A percentile compares a stretch with the other conserved stretches of the same genome.
Conservation (phyloP, 345 rosid species). For the Populus davidiana region DNA sequence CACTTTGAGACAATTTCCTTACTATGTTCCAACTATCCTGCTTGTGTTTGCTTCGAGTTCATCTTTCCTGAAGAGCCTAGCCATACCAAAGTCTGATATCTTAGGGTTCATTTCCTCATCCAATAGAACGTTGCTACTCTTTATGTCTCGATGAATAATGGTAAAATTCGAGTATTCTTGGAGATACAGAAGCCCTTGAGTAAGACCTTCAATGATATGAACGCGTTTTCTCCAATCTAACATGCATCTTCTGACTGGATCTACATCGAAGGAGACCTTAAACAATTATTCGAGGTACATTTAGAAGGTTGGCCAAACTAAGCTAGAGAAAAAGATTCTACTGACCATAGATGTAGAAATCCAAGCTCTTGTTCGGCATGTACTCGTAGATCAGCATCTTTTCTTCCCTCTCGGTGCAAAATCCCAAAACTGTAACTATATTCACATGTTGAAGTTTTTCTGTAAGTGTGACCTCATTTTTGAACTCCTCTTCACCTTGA, state of each 20-base stretch:
- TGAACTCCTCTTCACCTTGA: slow-evolving; percentile 41
- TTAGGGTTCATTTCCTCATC: slow-evolving; percentile 38
- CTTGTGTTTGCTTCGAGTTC: slow-evolving; percentile 37
- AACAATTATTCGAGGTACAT: too few relatives aligned
- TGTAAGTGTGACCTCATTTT: slow-evolving; percentile 35
- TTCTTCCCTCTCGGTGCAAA: slow-evolving; percentile 35
- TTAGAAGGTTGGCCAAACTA: neutral
- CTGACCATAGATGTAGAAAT: slow-evolving; percentile 33
- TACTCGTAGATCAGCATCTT: slow-evolving; percentile 27
- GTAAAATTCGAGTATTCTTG: slow-evolving; percentile 51
- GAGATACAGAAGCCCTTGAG: slow-evolving; percentile 49
- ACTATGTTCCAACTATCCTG: slow-evolving; percentile 44
- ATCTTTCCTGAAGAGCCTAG: slow-evolving; percentile 37
- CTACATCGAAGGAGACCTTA: slow-evolving; percentile 15
- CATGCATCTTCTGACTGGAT: slow-evolving; percentile 6
- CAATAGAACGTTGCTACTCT: slow-evolving; percentile 42
- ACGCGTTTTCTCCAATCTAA: slow-evolving; percentile 38
- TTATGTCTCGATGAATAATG: slow-evolving; percentile 43
- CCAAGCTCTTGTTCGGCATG: slow-evolving; percentile 21
- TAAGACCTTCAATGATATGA: slow-evolving; percentile 41
- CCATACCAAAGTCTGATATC: slow-evolving; percentile 50
- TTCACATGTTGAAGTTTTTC: slow-evolving; percentile 45
- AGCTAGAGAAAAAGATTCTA: too few relatives aligned
- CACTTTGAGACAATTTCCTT: slow-evolving; percentile 7
- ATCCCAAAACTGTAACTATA: slow-evolving; percentile 31